phyloP scores from a whole-genome alignment of 176 grass and related monocot species.

The Avena insularis region DNA sequence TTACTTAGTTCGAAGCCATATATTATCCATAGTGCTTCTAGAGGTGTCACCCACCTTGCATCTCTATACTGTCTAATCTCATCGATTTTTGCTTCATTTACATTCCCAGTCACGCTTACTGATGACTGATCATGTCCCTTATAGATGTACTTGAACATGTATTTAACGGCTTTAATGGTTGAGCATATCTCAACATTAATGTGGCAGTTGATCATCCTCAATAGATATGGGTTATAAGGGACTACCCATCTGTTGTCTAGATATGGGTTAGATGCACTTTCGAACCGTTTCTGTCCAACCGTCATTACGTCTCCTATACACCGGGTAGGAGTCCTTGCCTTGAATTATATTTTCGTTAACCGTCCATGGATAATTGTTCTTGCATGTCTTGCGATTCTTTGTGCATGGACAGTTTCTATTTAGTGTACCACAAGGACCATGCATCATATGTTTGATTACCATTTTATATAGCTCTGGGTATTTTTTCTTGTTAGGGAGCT shows the following conservation, averaged over 20 bases:
- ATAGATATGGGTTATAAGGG: background rate
- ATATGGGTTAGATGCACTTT: background rate
- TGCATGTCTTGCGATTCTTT: background rate
- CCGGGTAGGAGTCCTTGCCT: background rate
- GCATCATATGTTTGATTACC: background rate
- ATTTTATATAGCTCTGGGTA: background rate
- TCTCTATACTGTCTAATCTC: background rate
- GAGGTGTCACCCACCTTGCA: background rate
- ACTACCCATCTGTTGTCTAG: background rate
- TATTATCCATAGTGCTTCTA: background rate
- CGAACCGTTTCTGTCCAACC: background rate
- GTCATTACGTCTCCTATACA: background rate
- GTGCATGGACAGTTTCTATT: background rate
- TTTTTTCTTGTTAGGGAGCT: background rate
- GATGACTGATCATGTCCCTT: background rate
- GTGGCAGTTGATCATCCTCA: background rate
- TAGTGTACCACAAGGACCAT: background rate
- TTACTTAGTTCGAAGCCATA: background rate
- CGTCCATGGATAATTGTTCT: background rate
- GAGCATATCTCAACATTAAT: constrained; percentile 1
- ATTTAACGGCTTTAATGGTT: background rate
- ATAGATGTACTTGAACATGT: background rate
- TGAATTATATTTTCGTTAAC: background rate
- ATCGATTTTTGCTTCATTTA: background rate
- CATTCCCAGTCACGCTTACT: background rate